Percentiles rank a stretch among this genome's conserved stretches.
These are phyloP conservation scores for Candida sonorensis DNA, from an alignment of 805 yeast species.

Conservation along the genomic window DNA sequence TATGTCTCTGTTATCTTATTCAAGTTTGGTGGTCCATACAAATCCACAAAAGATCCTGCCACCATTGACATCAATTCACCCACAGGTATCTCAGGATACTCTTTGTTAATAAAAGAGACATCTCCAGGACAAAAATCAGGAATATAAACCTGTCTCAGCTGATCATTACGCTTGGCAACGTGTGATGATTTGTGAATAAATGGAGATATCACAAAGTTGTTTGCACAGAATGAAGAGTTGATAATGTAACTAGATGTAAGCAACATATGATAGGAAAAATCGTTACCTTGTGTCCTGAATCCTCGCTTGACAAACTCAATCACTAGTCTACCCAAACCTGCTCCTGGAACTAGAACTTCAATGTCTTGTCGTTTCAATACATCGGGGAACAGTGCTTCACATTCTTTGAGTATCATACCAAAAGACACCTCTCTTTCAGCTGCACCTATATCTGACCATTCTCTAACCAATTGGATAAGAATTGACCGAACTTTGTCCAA, in stretches of 20 bases:
- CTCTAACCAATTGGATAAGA: constrained; percentile 50
- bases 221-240: constrained; percentile 36
- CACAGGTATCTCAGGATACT: constrained; percentile 35
- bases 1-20: constrained; percentile 28
- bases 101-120: constrained; percentile 26
- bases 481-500: constrained; percentile 52
- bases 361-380: constrained; percentile 29
- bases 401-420: constrained; percentile 30
- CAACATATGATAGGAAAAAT: constrained; percentile 59
- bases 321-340: constrained; percentile 56
- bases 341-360: constrained; percentile 53
- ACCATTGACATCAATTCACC: constrained; percentile 59
- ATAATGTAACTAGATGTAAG: constrained; percentile 47
- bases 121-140: constrained; percentile 47
- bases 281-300: constrained; percentile 61
- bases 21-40: constrained; percentile 48
- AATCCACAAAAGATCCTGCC: constrained; percentile 65
- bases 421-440: constrained; percentile 37
- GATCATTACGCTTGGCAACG: constrained; percentile 36
- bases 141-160: constrained; percentile 41
- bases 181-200: constrained; percentile 48
- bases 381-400: constrained; percentile 32
- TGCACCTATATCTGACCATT: constrained; percentile 53
- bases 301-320: constrained; percentile 49
- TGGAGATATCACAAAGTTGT: constrained; percentile 42